Conservation (phyloP, 495 filamentous ascomycete genomes). For the Aspergillus baeticus region DNA sequence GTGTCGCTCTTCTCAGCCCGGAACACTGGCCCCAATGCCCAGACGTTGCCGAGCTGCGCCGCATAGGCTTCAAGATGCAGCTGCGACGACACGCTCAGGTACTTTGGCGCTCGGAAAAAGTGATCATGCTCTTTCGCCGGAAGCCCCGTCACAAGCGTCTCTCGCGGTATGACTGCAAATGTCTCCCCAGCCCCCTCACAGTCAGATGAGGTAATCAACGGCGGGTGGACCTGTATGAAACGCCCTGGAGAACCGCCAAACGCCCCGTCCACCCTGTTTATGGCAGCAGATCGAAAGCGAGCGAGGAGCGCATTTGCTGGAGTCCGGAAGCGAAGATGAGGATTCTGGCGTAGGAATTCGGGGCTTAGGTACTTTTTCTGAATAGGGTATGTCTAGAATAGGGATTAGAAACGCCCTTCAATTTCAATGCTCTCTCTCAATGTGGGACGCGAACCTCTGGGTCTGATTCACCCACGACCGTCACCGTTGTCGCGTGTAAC, state of each 20-base stretch:
- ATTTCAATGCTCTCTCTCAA: not conserved
- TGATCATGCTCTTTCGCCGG: constrained; percentile 29
- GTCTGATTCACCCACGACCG: constrained; percentile 73
- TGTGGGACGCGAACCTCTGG: constrained; percentile 59
- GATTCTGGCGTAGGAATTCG: constrained; percentile 84
- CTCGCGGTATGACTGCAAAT: constrained; percentile 65
- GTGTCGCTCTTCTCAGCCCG: constrained; percentile 94
- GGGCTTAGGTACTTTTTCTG: constrained; percentile 92
- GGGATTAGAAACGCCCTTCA: not conserved
- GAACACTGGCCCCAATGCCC: constrained; percentile 92
- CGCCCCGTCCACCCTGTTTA: constrained; percentile 69
- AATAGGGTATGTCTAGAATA: constrained; percentile 73
- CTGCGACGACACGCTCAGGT: constrained; percentile 93
- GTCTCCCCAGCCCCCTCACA: constrained; percentile 97
- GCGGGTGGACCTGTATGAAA: constrained; percentile 87
- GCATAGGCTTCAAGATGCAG: constrained; percentile 92
- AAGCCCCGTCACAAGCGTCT: constrained; percentile 26
- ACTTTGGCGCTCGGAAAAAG: constrained; percentile 90
- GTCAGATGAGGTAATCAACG: constrained; percentile 94
- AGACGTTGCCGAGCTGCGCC: constrained; percentile 84
- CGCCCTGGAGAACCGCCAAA: constrained; percentile 59
- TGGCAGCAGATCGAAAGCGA: constrained; percentile 83
- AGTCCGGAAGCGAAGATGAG: constrained; percentile 84
- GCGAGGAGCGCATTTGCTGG: constrained; percentile 78
- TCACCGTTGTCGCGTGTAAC: constrained; percentile 66